Evolutionary conservation across 1,139 yeast species (phyloP).

Genomic region (Candida tropicalis): DNA sequence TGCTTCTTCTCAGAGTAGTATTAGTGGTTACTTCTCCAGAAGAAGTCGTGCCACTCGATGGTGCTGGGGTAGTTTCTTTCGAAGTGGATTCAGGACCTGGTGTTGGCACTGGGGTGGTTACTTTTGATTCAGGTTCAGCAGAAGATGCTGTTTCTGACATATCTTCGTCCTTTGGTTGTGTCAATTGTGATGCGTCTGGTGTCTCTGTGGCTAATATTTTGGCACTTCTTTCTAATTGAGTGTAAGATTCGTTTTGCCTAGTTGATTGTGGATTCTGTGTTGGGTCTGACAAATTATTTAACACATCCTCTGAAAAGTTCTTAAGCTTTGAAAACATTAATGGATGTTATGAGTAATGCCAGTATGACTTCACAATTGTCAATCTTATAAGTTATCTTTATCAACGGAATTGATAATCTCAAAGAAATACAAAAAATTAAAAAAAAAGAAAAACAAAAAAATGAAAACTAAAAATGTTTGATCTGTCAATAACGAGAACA

Average conservation of each 20-base stretch:
- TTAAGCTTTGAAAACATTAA: conserved; percentile 44
- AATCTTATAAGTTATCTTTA: too few species aligned
- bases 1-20: not conserved
- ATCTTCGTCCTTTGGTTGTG: conserved; percentile 49
- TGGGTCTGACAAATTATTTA: conserved; percentile 28
- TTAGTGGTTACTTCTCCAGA: not conserved
- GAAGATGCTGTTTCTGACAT: conserved; percentile 12
- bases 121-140: conserved; percentile 4
- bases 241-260: conserved; percentile 23
- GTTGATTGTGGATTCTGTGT: conserved; percentile 13
- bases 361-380: not conserved
- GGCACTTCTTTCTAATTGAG: conserved; percentile 38
- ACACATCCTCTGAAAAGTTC: conserved; percentile 59
- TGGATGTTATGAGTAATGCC: not conserved
- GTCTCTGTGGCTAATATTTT: conserved; percentile 39
- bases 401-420: too few species aligned
- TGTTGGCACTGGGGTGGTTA: conserved; percentile 8
- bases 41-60: conserved; percentile 14
- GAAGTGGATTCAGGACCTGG: not conserved
- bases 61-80: conserved; percentile 36
- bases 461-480: too few species aligned
- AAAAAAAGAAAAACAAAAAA: too few species aligned
- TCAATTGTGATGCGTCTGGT: conserved; percentile 46
- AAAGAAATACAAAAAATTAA: not conserved
- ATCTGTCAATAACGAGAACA: too few species aligned